phyloP scores from a whole-genome alignment of 2,329 filamentous ascomycete genomes.

The Nemania sp. region DNA sequence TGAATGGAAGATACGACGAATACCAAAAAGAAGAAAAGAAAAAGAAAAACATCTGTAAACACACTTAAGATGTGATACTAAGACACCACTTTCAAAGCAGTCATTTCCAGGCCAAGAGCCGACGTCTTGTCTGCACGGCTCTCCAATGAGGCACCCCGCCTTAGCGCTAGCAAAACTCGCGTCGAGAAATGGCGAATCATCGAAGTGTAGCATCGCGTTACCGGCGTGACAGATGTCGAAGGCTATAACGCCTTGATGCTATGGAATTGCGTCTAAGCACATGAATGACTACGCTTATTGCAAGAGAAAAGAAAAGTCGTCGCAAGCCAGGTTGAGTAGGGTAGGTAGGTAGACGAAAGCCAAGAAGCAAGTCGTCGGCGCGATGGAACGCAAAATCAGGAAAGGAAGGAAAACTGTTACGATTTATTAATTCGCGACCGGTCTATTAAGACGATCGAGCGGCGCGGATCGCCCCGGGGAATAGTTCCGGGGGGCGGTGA shows the following conservation, averaged over 20 bases:
- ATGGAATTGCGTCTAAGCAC: slow-evolving; percentile 19
- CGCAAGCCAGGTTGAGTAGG: neutral
- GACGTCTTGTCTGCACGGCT: neutral
- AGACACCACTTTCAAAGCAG: too few relatives aligned
- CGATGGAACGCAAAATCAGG: slow-evolving; percentile 4
- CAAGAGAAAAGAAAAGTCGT: neutral
- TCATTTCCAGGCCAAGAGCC: slow-evolving; percentile 16
- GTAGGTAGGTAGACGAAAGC: neutral
- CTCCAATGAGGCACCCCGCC: slow-evolving; percentile 17
- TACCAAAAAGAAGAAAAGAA: too few relatives aligned
- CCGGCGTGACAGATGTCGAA: slow-evolving; percentile 22
- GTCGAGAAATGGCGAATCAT: slow-evolving; percentile 15
- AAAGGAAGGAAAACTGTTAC: neutral
- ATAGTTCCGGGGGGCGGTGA: slow-evolving; percentile 1
- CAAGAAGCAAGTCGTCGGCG: slow-evolving; percentile 1
- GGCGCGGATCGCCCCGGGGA: neutral
- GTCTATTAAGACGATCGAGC: neutral
- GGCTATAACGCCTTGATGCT: slow-evolving; percentile 21
- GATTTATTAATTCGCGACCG: neutral
- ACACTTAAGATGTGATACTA: too few relatives aligned
- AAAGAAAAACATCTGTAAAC: too few relatives aligned
- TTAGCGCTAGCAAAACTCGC: slow-evolving; percentile 22
- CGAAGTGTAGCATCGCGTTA: slow-evolving; percentile 29
- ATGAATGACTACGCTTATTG: neutral
- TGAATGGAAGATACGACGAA: neutral